Evolutionary conservation across 2,329 filamentous ascomycete species (phyloP).

Genomic region (Talaromyces sp.): DNA sequence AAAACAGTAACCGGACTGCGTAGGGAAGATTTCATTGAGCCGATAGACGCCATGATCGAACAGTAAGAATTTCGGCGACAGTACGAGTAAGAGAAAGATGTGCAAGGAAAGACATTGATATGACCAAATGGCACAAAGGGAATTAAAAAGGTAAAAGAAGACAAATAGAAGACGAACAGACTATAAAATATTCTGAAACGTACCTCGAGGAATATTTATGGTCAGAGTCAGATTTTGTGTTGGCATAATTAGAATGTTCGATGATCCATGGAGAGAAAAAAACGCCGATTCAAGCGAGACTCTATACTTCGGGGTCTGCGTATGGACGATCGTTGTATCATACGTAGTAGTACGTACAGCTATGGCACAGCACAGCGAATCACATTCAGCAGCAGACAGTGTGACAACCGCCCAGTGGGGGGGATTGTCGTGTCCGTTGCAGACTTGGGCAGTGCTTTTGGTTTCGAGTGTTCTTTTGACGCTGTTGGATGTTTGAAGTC

Average conservation of each 20-base stretch:
- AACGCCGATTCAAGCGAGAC: too few species aligned
- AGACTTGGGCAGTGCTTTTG: neutral
- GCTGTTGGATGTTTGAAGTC: constrained; percentile 8
- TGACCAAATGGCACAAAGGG: neutral
- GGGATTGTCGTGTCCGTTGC: neutral
- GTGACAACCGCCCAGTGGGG: constrained; percentile 11
- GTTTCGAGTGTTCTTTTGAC: neutral
- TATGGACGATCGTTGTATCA: neutral
- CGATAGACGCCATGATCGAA: constrained; percentile 1
- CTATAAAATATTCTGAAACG: neutral
- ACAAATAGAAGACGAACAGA: neutral
- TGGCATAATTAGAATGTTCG: constrained; percentile 2
- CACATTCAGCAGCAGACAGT: neutral
- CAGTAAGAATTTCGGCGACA: neutral
- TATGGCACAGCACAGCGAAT: neutral
- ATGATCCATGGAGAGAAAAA: neutral
- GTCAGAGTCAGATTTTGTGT: constrained; percentile 5
- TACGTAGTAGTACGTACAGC: too few species aligned
- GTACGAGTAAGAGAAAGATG: neutral
- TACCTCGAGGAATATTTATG: constrained; percentile 8
- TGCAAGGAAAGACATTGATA: neutral
- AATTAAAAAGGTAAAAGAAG: neutral
- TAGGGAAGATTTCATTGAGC: constrained; percentile 10
- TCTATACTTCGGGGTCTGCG: neutral
- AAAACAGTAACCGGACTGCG: constrained; percentile 11